Evolutionary conservation across 495 filamentous ascomycete genomes (phyloP), one percentile per base, ranked within the genome.

Genomic region (Daldinia vernicosa): DNA sequence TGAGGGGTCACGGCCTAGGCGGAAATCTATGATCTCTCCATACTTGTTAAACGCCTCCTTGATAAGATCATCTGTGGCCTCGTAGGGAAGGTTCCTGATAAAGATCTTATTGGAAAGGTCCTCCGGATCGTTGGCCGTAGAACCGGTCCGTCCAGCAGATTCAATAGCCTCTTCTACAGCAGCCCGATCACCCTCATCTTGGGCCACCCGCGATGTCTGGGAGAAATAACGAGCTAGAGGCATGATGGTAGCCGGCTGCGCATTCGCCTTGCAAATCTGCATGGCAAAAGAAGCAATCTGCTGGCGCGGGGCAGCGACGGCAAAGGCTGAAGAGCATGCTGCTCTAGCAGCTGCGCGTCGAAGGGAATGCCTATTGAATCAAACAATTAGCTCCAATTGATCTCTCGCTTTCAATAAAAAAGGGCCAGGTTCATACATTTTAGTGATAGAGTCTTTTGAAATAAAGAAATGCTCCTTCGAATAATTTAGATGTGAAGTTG

Each of bases 1-100:
- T 55, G 91, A 85, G 24, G 77, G 77, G 79, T 97, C 93, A 55
- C 84, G 85, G 26, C 89, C 86, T 65, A 98, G 80, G 55, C 79
- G 83, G 12, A 82, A 67, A 1, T 79, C 75, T 22, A 77, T 43
- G 53, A 98, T 82, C 24, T 82, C 76, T 19, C 93, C 94, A 73
- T 85, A 94, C 58, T 88, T 84, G 62, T 82, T 79, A 66, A 94
- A 91, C 14, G 90, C 85, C 57, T 86, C 83, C 69, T 83, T 79
- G 40, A 97, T 76, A 78, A 95, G 91, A 19, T 88, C 84, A 3
- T 88, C 88, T 15, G 89, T 92, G 19, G 92, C 85, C 79, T 97
- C 93, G 75, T 91, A 99, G 74, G 91, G 89, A 22, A 99, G 77
- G 81, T 99, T 99, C 37, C 92, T 92, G 69, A 98, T 74, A 74